These are phyloP conservation scores for Spathaspora hagerdaliae DNA, from an alignment of 805 yeast genomes.

Conservation along the genomic window DNA sequence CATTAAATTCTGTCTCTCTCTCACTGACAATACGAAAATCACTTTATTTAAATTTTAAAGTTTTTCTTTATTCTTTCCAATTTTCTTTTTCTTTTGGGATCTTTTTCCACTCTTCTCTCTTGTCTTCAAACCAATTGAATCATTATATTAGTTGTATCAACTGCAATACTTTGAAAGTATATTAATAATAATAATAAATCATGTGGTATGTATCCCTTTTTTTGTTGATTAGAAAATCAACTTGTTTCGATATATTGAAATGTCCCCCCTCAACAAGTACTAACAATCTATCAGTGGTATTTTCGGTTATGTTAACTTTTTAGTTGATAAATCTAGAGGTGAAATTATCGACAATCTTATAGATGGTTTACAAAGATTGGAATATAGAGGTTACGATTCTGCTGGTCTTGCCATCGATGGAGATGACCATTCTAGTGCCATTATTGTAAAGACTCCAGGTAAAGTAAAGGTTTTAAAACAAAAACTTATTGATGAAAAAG, in stretches of 20 bases:
- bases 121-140: too few species aligned
- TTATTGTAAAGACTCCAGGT: conserved; percentile 81
- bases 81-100: too few species aligned
- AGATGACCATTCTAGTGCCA: conserved; percentile 65
- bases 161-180: too few species aligned
- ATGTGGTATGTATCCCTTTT: conserved; percentile 6
- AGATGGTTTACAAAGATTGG: conserved; percentile 81
- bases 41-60: too few species aligned
- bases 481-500: conserved; percentile 48
- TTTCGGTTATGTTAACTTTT: conserved; percentile 94
- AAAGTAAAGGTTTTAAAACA: conserved; percentile 80
- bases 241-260: background rate
- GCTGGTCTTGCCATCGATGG: conserved; percentile 96
- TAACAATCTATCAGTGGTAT: conserved; percentile 64
- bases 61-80: too few species aligned
- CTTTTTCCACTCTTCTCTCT: too few species aligned
- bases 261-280: conserved; percentile 1
- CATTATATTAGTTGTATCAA: too few species aligned
- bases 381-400: conserved; percentile 97
- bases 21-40: too few species aligned
- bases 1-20: too few species aligned
- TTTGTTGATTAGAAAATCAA: too few species aligned
- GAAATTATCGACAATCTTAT: conserved; percentile 86
- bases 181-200: background rate
- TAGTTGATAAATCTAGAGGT: conserved; percentile 88